Conservation (phyloP, 805 yeast species). For the Cyberlindnera misumaiensis region DNA sequence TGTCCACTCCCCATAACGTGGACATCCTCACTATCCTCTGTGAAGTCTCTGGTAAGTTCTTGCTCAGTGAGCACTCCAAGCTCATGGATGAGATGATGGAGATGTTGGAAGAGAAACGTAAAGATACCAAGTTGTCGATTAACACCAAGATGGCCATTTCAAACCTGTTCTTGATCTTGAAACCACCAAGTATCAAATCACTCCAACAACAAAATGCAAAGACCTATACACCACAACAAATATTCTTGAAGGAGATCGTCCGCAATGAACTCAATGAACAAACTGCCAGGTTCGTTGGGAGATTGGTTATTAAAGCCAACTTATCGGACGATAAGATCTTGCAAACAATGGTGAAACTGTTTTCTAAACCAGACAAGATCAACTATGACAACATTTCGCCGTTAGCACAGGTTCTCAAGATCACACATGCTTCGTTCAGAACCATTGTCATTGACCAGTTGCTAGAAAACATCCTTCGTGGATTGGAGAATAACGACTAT, state of each 20-base stretch:
- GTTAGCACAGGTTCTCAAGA: constrained; percentile 42
- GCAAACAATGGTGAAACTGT: constrained; percentile 31
- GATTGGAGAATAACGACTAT: constrained; percentile 59
- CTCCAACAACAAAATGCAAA: constrained; percentile 18
- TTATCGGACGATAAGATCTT: constrained; percentile 35
- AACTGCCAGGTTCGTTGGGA: constrained; percentile 29
- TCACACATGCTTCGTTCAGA: constrained; percentile 34
- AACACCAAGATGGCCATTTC: constrained; percentile 55
- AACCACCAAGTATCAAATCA: constrained; percentile 44
- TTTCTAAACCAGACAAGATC: constrained; percentile 55
- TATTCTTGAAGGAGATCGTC: constrained; percentile 43
- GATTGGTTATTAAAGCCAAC: constrained; percentile 37
- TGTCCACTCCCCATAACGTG: constrained; percentile 50
- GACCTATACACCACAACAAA: constrained; percentile 35
- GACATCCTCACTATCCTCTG: constrained; percentile 66
- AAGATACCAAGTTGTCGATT: constrained; percentile 41
- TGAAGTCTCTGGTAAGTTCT: constrained; percentile 64
- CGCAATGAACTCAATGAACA: constrained; percentile 40
- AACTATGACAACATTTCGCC: constrained; percentile 47
- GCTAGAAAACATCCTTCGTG: constrained; percentile 56
- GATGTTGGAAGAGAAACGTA: constrained; percentile 43
- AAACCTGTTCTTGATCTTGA: constrained; percentile 44
- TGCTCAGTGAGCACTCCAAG: constrained; percentile 50
- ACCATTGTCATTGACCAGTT: constrained; percentile 51
- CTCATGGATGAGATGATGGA: constrained; percentile 60